Conservation (phyloP, 2,329 filamentous ascomycete species). For the Arthrobotrys iridis region DNA sequence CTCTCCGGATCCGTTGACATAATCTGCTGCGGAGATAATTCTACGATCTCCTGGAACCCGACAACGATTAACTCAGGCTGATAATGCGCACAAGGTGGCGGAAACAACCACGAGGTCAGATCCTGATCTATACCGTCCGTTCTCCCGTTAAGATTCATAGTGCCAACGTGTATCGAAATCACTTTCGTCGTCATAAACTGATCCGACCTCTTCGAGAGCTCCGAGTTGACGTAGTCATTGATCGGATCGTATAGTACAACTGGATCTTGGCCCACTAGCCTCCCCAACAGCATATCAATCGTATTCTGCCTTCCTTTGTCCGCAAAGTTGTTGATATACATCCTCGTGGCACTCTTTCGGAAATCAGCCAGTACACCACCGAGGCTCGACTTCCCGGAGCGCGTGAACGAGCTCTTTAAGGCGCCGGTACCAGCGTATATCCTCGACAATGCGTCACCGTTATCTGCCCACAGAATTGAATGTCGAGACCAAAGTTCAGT, state of each 20-base stretch:
- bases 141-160: constrained; percentile 93
- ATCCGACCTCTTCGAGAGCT: constrained; percentile 71
- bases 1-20: constrained; percentile 95
- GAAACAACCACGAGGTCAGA: constrained; percentile 85
- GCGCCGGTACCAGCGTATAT: constrained; percentile 98
- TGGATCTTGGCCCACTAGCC: constrained; percentile 43
- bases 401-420: constrained; percentile 92
- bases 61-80: constrained; percentile 88
- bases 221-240: constrained; percentile 84
- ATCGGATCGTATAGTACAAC: constrained; percentile 69
- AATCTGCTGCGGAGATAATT: constrained; percentile 95
- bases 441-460: constrained; percentile 90
- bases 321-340: constrained; percentile 98
- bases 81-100: constrained; percentile 68
- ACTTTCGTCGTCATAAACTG: constrained; percentile 38
- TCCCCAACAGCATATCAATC: constrained; percentile 82
- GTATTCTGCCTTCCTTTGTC: constrained; percentile 93
- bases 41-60: constrained; percentile 98
- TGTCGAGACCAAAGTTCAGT: constrained; percentile 92
- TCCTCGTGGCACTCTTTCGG: constrained; percentile 88
- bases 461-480: constrained; percentile 95
- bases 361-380: constrained; percentile 94
- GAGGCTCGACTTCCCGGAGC: constrained; percentile 93
- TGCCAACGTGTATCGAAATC: constrained; percentile 78
- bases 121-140: constrained; percentile 81